Percentiles rank a stretch among this genome's conserved stretches.
Evolutionary conservation across 1,284 basidiomycete genomes (phyloP).

Genomic region (Phlebopus sp.): DNA sequence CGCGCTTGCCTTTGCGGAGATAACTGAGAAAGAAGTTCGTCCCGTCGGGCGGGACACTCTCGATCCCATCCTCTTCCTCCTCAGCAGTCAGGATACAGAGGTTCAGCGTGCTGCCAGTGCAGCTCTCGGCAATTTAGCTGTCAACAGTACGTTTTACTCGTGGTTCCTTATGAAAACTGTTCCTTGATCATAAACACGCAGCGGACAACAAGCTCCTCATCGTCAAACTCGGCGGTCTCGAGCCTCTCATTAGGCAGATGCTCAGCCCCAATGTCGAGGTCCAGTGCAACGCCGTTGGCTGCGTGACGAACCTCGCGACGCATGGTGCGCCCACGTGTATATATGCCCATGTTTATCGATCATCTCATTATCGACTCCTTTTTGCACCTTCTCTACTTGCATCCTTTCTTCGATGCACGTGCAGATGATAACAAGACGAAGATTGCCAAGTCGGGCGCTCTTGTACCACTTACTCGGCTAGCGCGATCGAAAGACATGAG

Average conservation of each 20-base stretch:
- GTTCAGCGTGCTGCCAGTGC: slow-evolving; percentile 98
- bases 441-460: slow-evolving; percentile 98
- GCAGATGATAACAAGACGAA: slow-evolving; percentile 99
- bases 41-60: slow-evolving; percentile 96
- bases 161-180: slow-evolving; percentile 19
- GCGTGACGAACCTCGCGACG: slow-evolving; percentile 98
- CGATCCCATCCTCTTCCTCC: slow-evolving; percentile 96
- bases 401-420: slow-evolving; percentile 6
- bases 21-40: slow-evolving; percentile 99
- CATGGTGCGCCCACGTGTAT: slow-evolving; percentile 66
- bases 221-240: slow-evolving; percentile 95
- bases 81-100: slow-evolving; percentile 98
- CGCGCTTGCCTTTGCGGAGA: slow-evolving; percentile 98
- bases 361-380: slow-evolving; percentile 7
- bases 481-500: slow-evolving; percentile 99
- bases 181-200: slow-evolving; percentile 35
- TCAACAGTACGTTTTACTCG: slow-evolving; percentile 77
- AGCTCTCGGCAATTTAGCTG: slow-evolving; percentile 97
- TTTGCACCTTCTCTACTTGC: neutral
- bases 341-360: slow-evolving; percentile 9
- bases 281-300: slow-evolving; percentile 99
- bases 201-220: slow-evolving; percentile 99
- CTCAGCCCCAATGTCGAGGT: slow-evolving; percentile 99
- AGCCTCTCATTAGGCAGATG: slow-evolving; percentile 99
- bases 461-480: slow-evolving; percentile 94